Evolutionary conservation across 2,329 filamentous ascomycete genomes (phyloP).

Genomic region (Colletotrichum sp.): DNA sequence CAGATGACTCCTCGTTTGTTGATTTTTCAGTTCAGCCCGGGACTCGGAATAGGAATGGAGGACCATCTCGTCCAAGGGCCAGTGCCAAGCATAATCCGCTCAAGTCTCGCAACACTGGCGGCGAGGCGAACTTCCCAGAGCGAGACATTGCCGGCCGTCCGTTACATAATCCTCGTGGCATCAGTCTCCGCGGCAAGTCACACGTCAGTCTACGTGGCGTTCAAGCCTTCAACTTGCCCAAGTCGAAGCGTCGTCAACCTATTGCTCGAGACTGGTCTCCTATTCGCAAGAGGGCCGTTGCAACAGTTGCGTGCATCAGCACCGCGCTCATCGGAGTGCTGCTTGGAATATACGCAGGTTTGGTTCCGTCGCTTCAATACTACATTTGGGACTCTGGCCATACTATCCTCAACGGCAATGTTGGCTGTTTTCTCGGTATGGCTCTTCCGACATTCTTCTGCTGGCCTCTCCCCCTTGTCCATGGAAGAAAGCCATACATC

Average conservation of each 20-base stretch:
- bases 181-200: constrained; percentile 54
- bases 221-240: constrained; percentile 56
- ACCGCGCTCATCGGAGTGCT: constrained; percentile 74
- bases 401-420: constrained; percentile 74
- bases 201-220: constrained; percentile 59
- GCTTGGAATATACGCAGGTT: constrained; percentile 77
- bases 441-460: constrained; percentile 72
- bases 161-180: constrained; percentile 33
- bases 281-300: constrained; percentile 70
- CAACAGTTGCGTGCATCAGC: constrained; percentile 73
- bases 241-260: constrained; percentile 64
- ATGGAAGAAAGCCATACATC: constrained; percentile 81
- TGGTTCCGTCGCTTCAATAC: constrained; percentile 82
- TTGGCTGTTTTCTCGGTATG: constrained; percentile 73
- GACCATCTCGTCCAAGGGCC: constrained; percentile 14
- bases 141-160: constrained; percentile 28
- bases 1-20: constrained; percentile 14
- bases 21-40: constrained; percentile 18
- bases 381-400: constrained; percentile 74
- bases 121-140: constrained; percentile 28
- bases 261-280: constrained; percentile 77
- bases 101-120: constrained; percentile 6
- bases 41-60: constrained; percentile 17
- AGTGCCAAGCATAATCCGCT: constrained; percentile 7
- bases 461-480: constrained; percentile 77